These are phyloP conservation scores for Populus davidiana DNA, from an alignment of 345 rosid species.

Conservation along the genomic window DNA sequence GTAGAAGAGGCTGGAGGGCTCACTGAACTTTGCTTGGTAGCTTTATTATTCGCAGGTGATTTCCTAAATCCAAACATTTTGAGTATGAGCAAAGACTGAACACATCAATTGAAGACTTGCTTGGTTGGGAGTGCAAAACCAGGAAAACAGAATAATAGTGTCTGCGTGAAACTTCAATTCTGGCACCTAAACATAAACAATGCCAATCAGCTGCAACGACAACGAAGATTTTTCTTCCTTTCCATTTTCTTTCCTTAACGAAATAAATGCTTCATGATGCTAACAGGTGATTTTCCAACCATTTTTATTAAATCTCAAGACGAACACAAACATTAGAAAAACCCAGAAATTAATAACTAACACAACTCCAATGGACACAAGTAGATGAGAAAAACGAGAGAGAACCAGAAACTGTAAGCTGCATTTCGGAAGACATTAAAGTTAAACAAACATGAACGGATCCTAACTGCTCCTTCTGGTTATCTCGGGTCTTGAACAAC, in stretches of 20 bases:
- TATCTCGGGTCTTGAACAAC: background rate
- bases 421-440: background rate
- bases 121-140: background rate
- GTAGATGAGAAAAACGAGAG: background rate
- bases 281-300: background rate
- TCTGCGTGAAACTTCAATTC: background rate
- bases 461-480: background rate
- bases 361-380: background rate
- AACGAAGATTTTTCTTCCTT: background rate
- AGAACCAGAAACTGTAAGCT: background rate
- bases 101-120: background rate
- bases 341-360: background rate
- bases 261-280: background rate
- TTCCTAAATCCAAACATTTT: slow-evolving; percentile 70
- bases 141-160: background rate
- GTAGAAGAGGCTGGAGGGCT: slow-evolving; percentile 1
- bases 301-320: background rate
- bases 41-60: slow-evolving; percentile 35
- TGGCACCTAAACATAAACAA: slow-evolving; percentile 13
- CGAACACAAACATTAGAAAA: background rate
- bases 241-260: background rate
- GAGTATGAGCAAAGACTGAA: background rate
- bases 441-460: background rate
- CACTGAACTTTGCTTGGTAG: slow-evolving; percentile 20
- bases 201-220: background rate